These are phyloP conservation scores for Juglanconis sp. DNA, from an alignment of 2,329 filamentous ascomycete genomes.

Conservation along the genomic window DNA sequence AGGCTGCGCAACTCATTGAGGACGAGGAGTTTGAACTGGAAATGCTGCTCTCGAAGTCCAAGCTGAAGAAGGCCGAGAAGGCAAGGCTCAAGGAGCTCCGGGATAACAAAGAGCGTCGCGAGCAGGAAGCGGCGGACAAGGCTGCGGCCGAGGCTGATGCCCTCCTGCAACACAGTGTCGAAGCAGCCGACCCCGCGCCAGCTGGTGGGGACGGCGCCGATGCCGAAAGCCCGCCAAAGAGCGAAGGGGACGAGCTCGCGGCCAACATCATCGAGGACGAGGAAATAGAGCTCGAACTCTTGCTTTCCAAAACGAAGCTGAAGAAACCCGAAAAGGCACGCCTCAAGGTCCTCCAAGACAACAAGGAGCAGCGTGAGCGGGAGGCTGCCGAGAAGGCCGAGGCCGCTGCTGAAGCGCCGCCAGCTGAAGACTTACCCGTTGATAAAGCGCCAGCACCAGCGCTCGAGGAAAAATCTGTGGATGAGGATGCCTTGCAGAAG, in stretches of 20 bases:
- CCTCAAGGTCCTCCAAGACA: constrained; percentile 10
- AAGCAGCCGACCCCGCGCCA: background rate
- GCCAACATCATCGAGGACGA: constrained; percentile 14
- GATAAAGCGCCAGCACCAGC: background rate
- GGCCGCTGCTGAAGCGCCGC: background rate
- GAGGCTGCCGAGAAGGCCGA: constrained; percentile 7
- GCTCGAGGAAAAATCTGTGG: background rate
- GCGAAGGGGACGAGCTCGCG: constrained; percentile 2
- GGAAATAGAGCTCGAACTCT: constrained; percentile 10
- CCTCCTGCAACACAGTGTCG: background rate
- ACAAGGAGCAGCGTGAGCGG: constrained; percentile 11
- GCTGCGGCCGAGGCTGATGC: background rate
- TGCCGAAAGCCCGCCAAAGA: background rate
- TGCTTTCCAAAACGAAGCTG: constrained; percentile 13
- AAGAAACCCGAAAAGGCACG: constrained; percentile 11
- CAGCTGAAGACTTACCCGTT: background rate
- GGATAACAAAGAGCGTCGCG: constrained; percentile 10
- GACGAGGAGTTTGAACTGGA: constrained; percentile 14
- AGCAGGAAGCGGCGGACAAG: constrained; percentile 11
- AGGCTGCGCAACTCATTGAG: constrained; percentile 8
- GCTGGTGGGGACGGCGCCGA: background rate
- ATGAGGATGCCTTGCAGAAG: constrained; percentile 9
- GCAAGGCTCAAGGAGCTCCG: constrained; percentile 12
- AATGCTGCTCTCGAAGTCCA: constrained; percentile 10
- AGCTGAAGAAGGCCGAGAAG: constrained; percentile 9